A percentile compares a stretch with the other conserved stretches of the same genome.
These are phyloP conservation scores for Paraconiothyrium brasiliense DNA, from an alignment of 2,329 filamentous ascomycete genomes.

Conservation along the genomic window DNA sequence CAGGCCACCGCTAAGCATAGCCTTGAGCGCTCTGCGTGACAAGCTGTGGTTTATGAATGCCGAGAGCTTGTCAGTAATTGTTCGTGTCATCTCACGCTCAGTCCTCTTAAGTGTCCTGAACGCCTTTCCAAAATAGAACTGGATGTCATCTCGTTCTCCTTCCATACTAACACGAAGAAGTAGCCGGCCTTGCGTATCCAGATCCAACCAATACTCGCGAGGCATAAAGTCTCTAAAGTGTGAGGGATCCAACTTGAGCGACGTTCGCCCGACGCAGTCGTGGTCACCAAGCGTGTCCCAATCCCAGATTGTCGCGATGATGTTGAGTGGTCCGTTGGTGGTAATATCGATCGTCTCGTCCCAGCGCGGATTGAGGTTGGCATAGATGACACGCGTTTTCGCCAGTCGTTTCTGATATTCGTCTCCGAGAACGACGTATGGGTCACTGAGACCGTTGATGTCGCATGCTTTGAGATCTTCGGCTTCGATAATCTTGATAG, in stretches of 20 bases:
- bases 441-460: slow-evolving; percentile 91
- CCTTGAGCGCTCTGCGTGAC: slow-evolving; percentile 80
- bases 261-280: slow-evolving; percentile 96
- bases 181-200: slow-evolving; percentile 92
- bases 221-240: slow-evolving; percentile 97
- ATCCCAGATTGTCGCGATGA: slow-evolving; percentile 98
- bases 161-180: slow-evolving; percentile 97
- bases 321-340: slow-evolving; percentile 87
- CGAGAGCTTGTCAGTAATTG: slow-evolving; percentile 97
- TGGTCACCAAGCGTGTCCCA: slow-evolving; percentile 97
- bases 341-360: slow-evolving; percentile 97
- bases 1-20: slow-evolving; percentile 77
- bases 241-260: slow-evolving; percentile 94
- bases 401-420: slow-evolving; percentile 97
- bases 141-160: slow-evolving; percentile 96
- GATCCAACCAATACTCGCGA: slow-evolving; percentile 95
- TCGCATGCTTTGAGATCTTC: slow-evolving; percentile 99
- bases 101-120: slow-evolving; percentile 95
- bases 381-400: slow-evolving; percentile 92
- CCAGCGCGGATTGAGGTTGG: slow-evolving; percentile 92
- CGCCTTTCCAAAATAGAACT: slow-evolving; percentile 97
- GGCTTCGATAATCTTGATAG: slow-evolving; percentile 97
- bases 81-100: slow-evolving; percentile 96
- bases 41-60: slow-evolving; percentile 91
- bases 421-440: slow-evolving; percentile 95